Evolutionary conservation across 1,284 basidiomycete genomes (phyloP), one percentile per base, ranked within the genome.

Genomic region (Ceratobasidium sp.): DNA sequence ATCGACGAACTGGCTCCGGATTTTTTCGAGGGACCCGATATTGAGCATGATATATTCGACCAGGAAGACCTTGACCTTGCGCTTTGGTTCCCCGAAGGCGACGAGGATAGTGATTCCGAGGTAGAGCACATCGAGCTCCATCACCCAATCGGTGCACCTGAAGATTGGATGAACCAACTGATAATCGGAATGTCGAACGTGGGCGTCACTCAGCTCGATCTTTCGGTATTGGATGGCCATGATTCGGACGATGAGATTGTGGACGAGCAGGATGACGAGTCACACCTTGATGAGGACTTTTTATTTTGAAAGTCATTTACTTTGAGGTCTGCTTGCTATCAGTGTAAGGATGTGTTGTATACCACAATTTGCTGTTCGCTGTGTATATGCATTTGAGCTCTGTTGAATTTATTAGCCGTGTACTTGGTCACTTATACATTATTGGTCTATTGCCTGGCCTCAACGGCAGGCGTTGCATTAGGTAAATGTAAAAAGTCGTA

Each of bases 101-200:
- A 71, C 33, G 68, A 58, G 31, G 37, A 17, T 11, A 45, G 42
- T 11, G 56, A 74, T 33, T 15, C 58, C 28, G 39, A 74, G 4
- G 26, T n/a, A 6, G 69, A 49, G 23, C 15, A 63, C 26, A 10
- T 47, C 28, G 42, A 65, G 26, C 51, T 37, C 51, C 67, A 37
- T 17, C 69, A 31, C 45, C 45, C n/a, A 11, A 4, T 45, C 20
- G 28, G 17, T 31, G 35, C 69, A 45, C 56, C 68, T 7, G 68
- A 74, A 10, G 69, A 74, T 7, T 74, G 69, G 69, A 74, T 74
- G 69, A 45, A 74, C 39, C 56, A 58, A 17, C 20, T 74, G 17
- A 63, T 58, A n/a, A 35, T 63, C 33, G 69, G 69, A 26, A 56
- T 74, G 37, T 60, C 56, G 23, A 63, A 63, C 45, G 42, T 74